These are phyloP conservation scores for Calophaca sinica DNA, from an alignment of 306 rosid genomes.

Conservation along the genomic window DNA sequence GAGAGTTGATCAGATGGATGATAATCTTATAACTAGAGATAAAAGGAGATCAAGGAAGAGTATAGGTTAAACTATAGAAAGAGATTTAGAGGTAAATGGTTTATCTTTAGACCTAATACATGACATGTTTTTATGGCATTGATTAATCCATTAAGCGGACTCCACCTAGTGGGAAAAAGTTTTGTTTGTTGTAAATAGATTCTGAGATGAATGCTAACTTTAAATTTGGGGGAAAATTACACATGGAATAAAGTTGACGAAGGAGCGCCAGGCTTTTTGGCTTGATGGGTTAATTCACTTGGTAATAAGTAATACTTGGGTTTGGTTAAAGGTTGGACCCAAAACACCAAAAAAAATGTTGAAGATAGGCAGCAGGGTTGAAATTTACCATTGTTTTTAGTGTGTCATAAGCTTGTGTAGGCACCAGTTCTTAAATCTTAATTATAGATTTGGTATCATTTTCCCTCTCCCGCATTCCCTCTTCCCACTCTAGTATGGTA, in stretches of 20 bases:
- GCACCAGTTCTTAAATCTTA: not conserved
- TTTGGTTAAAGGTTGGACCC: not conserved
- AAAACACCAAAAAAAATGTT: not conserved
- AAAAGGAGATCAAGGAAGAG: not conserved
- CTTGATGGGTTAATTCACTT: constrained; percentile 1
- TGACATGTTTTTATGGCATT: not conserved
- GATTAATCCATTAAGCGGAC: not conserved
- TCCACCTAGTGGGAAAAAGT: not conserved
- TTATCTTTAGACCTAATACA: not conserved
- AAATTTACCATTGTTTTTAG: constrained; percentile 14
- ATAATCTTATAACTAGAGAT: not conserved
- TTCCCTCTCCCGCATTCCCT: not conserved
- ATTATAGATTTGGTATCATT: constrained; percentile 2
- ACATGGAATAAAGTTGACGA: not conserved
- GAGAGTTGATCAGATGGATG: not conserved
- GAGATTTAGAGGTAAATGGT: not conserved
- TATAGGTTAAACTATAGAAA: not conserved
- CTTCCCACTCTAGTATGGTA: not conserved
- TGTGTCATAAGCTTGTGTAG: constrained; percentile 9
- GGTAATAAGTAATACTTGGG: not conserved
- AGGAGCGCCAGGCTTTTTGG: not conserved
- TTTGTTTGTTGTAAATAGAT: not conserved
- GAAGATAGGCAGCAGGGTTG: not conserved
- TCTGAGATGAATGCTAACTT: not conserved
- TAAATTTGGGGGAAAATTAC: not conserved